phyloP scores from a whole-genome alignment of 768 basidiomycete species.

The Amanita pallidorosea region DNA sequence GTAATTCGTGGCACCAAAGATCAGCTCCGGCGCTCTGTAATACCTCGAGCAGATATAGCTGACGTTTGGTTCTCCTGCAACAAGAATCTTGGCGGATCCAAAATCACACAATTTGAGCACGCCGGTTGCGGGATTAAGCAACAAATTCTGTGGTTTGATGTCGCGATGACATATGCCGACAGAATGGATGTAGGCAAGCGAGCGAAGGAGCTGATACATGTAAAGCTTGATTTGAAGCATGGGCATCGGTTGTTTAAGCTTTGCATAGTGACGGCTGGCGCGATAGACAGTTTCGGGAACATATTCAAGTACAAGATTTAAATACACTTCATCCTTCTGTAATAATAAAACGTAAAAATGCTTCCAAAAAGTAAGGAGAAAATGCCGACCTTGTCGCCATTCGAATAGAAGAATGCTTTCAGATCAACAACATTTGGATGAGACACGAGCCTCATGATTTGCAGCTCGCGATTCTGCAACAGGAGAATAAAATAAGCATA shows the following conservation, averaged over 20 bases:
- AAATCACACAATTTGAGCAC: constrained; percentile 98
- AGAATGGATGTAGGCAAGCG: constrained; percentile 97
- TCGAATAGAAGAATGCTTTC: constrained; percentile 97
- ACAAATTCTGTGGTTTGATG: constrained; percentile 98
- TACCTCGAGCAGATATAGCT: constrained; percentile 99
- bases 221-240: constrained; percentile 99
- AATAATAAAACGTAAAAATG: constrained; percentile 1
- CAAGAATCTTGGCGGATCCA: constrained; percentile 96
- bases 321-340: constrained; percentile 99
- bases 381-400: constrained; percentile 84
- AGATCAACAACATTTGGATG: constrained; percentile 99
- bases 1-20: constrained; percentile 99
- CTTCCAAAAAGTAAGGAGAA: constrained; percentile 8
- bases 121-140: constrained; percentile 94
- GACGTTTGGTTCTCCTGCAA: constrained; percentile 97
- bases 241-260: constrained; percentile 99
- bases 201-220: constrained; percentile 98
- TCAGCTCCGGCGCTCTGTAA: constrained; percentile 98
- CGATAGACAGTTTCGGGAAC: constrained; percentile 99
- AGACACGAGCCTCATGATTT: constrained; percentile 95
- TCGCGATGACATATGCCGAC: constrained; percentile 99
- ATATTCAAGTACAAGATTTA: constrained; percentile 98
- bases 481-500: constrained; percentile 1
- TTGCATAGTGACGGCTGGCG: constrained; percentile 96
- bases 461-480: constrained; percentile 90